Evolutionary conservation across 352 stramenopile genomes (phyloP), one percentile per base, ranked within the genome.

Genomic region (Globisporangium cederbergense): DNA sequence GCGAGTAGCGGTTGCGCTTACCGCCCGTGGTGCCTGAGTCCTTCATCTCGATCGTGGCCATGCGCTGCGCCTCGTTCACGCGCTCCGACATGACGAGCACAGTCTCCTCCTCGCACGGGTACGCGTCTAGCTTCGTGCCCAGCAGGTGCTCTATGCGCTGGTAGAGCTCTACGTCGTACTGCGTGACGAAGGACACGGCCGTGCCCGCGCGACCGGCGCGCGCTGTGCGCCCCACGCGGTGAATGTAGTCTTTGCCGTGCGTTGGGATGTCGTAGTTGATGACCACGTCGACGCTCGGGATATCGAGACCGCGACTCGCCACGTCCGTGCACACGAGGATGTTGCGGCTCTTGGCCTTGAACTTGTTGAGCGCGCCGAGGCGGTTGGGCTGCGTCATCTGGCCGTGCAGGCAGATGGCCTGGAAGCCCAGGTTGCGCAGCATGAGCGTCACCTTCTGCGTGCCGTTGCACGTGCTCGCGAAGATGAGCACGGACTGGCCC

Each of bases 231-330:
- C 98, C 98, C 2, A 99, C 97, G 38, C 98, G 85, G 73, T 99
- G 97, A 68, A 99, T 98, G 77, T 99, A 99, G 76, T 99, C 97
- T 74, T 99, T 99, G 28, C 94, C 96, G 75, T 99, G 92, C 28
- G 85, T 97, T 9, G 98, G 98, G 53, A 99, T 97, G 78, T 99
- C 98, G 79, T 98, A 99, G 74, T 99, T 99, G 60, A 99, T 89
- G 16, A 99, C 97, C 13, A 99, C 78, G 74, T 99, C 97, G 40
- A 99, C 97, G 58, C 82, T 93, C 2, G 97, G 97, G 66, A 99
- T 98, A 72, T 99, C 97, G 32, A 99, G 81, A 4, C 97, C 97
- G 60, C 91, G 88, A 55, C 80, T 90, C 8, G 91, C 91, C 14
- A 96, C 90, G 67, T 97, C 91, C 18, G 91, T 97, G 64, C 83